Base-by-base conservation (phyloP, 495 filamentous ascomycete species). In the Aspergillus carlsbadensis region DNA sequence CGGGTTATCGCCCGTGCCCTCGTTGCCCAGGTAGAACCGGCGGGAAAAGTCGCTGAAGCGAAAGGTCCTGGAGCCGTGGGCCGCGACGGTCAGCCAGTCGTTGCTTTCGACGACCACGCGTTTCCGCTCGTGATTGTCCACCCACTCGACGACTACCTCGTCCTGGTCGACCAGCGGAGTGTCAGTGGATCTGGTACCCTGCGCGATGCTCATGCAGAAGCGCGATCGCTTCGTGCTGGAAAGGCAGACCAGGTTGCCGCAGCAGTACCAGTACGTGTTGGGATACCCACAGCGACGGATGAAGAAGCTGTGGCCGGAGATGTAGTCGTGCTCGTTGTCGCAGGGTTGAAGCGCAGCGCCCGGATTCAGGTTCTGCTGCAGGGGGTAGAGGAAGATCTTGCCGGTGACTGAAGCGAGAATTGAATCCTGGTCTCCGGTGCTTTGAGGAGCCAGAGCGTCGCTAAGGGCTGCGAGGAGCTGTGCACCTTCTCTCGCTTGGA, bases 191-290 rank as follows among this genome's bases (percentile, higher is more conserved):
- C 18, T 35, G 34, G 7, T 31, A 7, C 15, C 15, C 34, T 50
- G 33, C 20, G 34, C 47, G 14, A 50, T 50, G 33, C 11, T 14
- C 13, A 50, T 21, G 2, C 36, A 24, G 13, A 50, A 50, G 18
- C 47, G 33, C 10, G 47, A 50, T 3, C 47, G 47, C 34, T 50
- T 50, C 18, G 34, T 50, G 10, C 33, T 50, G 2, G 47, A 50
- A 5, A 50, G 47, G 34, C 47, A 50, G 47, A 50, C 37, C 5
- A 50, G 47, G 20, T 50, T 50, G 5, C 47, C 47, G 18, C 47
- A 50, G 34, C 47, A 50, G 21, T 50, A 50, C 47, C 47, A 50
- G 34, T 39, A 50, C 2, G 47, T 50, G 34, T 36, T 50, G 33
- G 47, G 47, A 34, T 50, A 50, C 1, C 47, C 47, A 2, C 47